Conservation (phyloP, 805 yeast genomes). For the Saturnispora sekii region DNA sequence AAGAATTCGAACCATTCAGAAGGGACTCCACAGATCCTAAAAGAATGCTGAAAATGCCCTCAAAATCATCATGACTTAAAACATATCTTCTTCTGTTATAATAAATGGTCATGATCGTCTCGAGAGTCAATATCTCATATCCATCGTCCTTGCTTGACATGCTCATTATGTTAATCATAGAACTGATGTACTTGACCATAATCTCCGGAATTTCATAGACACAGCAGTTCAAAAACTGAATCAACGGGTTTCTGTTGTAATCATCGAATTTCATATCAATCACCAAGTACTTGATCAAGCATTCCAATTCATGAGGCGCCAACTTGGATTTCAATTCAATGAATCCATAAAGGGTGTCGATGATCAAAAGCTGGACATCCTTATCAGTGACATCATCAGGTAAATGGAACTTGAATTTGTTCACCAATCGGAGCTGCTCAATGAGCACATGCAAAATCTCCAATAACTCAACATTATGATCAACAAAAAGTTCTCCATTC, state of each 20-base stretch:
- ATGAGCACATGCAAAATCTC: conserved; percentile 36
- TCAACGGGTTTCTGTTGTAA: conserved; percentile 65
- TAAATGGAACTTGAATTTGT: conserved; percentile 31
- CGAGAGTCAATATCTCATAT: conserved; percentile 4
- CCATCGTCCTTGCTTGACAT: background rate
- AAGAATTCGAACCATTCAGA: background rate
- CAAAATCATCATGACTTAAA: background rate
- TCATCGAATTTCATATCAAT: conserved; percentile 67
- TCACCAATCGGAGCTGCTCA: conserved; percentile 45
- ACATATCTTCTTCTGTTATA: conserved; percentile 1
- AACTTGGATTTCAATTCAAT: conserved; percentile 50
- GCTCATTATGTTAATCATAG: conserved; percentile 1
- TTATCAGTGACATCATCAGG: conserved; percentile 40
- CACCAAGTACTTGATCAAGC: conserved; percentile 48
- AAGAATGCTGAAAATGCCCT: conserved; percentile 2
- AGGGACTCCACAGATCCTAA: background rate
- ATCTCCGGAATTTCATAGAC: conserved; percentile 75
- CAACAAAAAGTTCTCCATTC: conserved; percentile 40
- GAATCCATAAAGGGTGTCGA: conserved; percentile 52
- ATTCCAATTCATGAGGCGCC: conserved; percentile 51
- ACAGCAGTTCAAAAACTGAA: conserved; percentile 65
- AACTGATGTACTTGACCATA: conserved; percentile 48
- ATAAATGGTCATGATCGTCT: conserved; percentile 5
- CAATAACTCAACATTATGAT: conserved; percentile 32
- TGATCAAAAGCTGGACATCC: conserved; percentile 57